These are phyloP conservation scores for Linanthus parryae DNA, from an alignment of 148 eudicot species.

Conservation along the genomic window DNA sequence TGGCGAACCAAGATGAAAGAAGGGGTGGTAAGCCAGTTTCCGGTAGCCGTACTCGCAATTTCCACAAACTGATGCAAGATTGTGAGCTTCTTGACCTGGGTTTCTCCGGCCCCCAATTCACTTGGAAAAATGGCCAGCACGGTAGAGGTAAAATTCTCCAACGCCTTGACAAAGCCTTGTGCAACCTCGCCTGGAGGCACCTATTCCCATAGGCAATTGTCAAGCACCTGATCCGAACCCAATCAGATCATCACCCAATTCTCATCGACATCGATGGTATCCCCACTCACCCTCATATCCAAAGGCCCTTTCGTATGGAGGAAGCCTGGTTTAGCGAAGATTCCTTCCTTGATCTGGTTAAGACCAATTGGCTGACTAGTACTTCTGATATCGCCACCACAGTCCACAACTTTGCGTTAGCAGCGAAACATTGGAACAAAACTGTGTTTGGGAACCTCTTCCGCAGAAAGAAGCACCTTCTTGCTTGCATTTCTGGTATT, in stretches of 20 bases:
- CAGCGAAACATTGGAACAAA: background rate
- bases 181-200: background rate
- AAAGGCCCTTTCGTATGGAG: background rate
- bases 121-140: background rate
- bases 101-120: background rate
- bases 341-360: background rate
- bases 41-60: too few species aligned
- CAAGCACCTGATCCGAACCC: background rate
- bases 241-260: background rate
- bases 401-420: background rate
- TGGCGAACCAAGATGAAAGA: background rate
- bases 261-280: background rate
- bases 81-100: background rate
- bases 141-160: background rate
- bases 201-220: background rate
- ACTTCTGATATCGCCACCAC: background rate
- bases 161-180: background rate
- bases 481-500: background rate
- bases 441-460: background rate
- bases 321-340: background rate
- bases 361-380: background rate
- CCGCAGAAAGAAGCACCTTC: background rate
- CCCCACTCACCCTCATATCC: background rate
- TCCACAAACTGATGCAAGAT: background rate
- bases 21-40: background rate